Percentiles rank a stretch among this genome's conserved stretches.
phyloP scores from a whole-genome alignment of 2,329 filamentous ascomycete genomes.

The Fusarium phyllophilum region DNA sequence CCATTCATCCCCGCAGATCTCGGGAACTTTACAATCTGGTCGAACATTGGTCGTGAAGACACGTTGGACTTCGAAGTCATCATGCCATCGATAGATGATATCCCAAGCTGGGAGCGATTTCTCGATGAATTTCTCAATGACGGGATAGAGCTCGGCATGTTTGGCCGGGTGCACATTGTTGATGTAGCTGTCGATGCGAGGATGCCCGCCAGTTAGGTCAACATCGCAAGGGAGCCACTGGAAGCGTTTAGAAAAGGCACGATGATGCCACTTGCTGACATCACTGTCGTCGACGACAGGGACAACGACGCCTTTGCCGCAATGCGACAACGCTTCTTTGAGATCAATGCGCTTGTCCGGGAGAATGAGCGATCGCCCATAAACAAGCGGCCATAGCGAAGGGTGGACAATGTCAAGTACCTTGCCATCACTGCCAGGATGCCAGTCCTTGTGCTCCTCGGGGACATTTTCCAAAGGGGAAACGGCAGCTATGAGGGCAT shows the following conservation, averaged over 20 bases:
- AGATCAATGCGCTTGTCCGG: slow-evolving; percentile 50
- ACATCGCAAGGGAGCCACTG: slow-evolving; percentile 64
- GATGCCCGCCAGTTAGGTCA: slow-evolving; percentile 49
- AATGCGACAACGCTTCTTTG: slow-evolving; percentile 48
- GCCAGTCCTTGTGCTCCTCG: slow-evolving; percentile 52
- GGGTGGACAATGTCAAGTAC: slow-evolving; percentile 39
- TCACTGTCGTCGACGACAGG: slow-evolving; percentile 14
- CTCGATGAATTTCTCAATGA: slow-evolving; percentile 55
- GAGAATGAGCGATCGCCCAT: slow-evolving; percentile 48
- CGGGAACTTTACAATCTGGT: slow-evolving; percentile 28
- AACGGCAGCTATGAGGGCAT: slow-evolving; percentile 57
- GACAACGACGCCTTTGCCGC: slow-evolving; percentile 47
- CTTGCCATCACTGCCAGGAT: slow-evolving; percentile 30
- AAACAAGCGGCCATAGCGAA: slow-evolving; percentile 40
- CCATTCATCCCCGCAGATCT: slow-evolving; percentile 23
- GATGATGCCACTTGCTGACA: not conserved
- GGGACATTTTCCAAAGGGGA: slow-evolving; percentile 61
- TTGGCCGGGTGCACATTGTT: slow-evolving; percentile 62
- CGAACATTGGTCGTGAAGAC: slow-evolving; percentile 25
- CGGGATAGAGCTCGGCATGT: slow-evolving; percentile 52
- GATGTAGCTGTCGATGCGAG: slow-evolving; percentile 61
- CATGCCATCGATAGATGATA: slow-evolving; percentile 47
- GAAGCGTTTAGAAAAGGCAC: slow-evolving; percentile 38
- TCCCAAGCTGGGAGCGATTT: slow-evolving; percentile 59
- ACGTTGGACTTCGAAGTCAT: slow-evolving; percentile 43